These are phyloP conservation scores for Pinus taeda DNA, from an alignment of 75 land plant species.

Conservation along the genomic window DNA sequence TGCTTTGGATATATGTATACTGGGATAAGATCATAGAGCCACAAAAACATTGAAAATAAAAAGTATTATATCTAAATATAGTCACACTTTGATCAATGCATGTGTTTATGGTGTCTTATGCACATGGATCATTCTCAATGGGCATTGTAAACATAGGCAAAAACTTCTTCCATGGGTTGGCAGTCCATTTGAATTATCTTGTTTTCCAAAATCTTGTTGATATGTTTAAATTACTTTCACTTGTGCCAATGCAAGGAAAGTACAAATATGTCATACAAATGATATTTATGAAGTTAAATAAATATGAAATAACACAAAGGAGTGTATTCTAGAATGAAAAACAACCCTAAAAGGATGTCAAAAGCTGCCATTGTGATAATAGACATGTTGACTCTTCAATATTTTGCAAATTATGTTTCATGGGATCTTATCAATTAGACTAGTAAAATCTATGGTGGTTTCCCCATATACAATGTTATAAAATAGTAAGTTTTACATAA, in stretches of 20 bases:
- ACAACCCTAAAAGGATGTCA: slow-evolving; percentile 11
- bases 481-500: slow-evolving; percentile 16
- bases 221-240: slow-evolving; percentile 55
- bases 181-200: slow-evolving; percentile 30
- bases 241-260: slow-evolving; percentile 14
- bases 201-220: slow-evolving; percentile 25
- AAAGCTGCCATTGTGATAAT: slow-evolving; percentile 57
- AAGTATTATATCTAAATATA: slow-evolving; percentile 8
- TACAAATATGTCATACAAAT: slow-evolving; percentile 5
- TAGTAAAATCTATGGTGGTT: slow-evolving; percentile 39
- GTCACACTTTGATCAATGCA: slow-evolving; percentile 48
- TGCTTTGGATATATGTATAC: slow-evolving; percentile 46
- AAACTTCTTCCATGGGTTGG: slow-evolving; percentile 77
- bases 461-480: slow-evolving; percentile 15
- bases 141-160: slow-evolving; percentile 63
- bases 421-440: slow-evolving; percentile 53
- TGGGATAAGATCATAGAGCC: slow-evolving; percentile 15
- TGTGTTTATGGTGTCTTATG: slow-evolving; percentile 79
- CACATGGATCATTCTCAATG: slow-evolving; percentile 63
- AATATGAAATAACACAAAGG: slow-evolving; percentile 5
- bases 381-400: slow-evolving; percentile 56
- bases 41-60: slow-evolving; percentile 4
- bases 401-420: slow-evolving; percentile 61
- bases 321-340: slow-evolving; percentile 13
- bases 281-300: slow-evolving; percentile 11